These are phyloP conservation scores for Aotearoamyces nothofagi DNA, from an alignment of 2,329 filamentous ascomycete genomes.

Conservation along the genomic window DNA sequence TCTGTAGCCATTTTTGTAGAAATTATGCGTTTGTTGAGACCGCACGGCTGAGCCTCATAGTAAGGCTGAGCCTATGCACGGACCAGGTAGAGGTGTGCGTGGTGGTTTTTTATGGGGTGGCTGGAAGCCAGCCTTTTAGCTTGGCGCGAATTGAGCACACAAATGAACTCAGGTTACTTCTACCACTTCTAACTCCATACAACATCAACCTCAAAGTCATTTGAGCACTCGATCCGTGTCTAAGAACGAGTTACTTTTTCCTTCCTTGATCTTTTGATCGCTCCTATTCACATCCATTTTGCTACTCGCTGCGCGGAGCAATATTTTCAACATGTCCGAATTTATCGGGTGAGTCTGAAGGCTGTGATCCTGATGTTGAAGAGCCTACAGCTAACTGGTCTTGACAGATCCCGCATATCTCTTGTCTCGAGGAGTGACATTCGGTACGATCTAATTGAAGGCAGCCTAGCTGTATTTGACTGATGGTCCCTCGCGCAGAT, in stretches of 20 bases:
- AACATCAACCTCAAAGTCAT: too few relatives aligned
- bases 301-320: slow-evolving; percentile 17
- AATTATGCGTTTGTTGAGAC: too few relatives aligned
- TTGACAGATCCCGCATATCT: slow-evolving; percentile 71
- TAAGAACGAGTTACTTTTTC: too few relatives aligned
- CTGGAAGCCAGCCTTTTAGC: too few relatives aligned
- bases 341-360: slow-evolving; percentile 39
- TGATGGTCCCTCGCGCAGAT: slow-evolving; percentile 44
- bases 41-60: too few relatives aligned
- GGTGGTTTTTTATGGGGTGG: too few relatives aligned
- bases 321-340: slow-evolving; percentile 34
- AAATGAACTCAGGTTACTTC: too few relatives aligned
- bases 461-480: slow-evolving; percentile 42
- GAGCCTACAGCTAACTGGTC: slow-evolving; percentile 10
- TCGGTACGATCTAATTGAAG: slow-evolving; percentile 58
- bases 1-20: too few relatives aligned
- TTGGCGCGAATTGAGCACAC: neutral
- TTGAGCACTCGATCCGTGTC: too few relatives aligned
- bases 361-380: slow-evolving; percentile 6
- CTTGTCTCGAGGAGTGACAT: slow-evolving; percentile 97
- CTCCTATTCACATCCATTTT: slow-evolving; percentile 7
- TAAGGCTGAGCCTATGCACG: too few relatives aligned
- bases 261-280: slow-evolving; percentile 3
- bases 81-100: too few relatives aligned
- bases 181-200: too few relatives aligned